These are phyloP conservation scores for Stephania japonica DNA, from an alignment of 164 flowering plant genomes.

Conservation along the genomic window DNA sequence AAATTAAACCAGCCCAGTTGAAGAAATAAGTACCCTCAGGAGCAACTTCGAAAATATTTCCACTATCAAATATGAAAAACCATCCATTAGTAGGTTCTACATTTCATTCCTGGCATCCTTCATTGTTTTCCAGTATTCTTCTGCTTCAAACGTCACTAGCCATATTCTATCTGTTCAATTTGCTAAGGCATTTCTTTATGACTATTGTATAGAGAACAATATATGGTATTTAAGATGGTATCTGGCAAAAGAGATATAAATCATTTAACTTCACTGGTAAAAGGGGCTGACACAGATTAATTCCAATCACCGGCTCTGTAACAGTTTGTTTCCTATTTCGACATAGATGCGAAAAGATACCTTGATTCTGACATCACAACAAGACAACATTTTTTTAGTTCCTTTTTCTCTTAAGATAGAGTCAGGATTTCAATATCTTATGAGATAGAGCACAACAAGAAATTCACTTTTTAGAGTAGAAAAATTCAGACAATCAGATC, in stretches of 20 bases:
- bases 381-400: too few relatives aligned
- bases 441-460: too few relatives aligned
- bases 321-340: neutral
- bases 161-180: neutral
- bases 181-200: neutral
- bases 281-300: too few relatives aligned
- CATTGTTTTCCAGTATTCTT: neutral
- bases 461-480: too few relatives aligned
- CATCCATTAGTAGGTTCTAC: neutral
- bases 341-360: neutral
- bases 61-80: neutral
- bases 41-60: neutral
- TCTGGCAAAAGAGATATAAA: neutral
- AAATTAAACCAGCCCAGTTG: neutral
- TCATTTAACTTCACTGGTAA: neutral
- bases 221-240: neutral
- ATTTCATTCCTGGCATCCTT: neutral
- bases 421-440: neutral
- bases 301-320: too few relatives aligned
- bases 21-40: neutral
- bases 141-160: neutral
- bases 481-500: too few relatives aligned
- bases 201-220: neutral
- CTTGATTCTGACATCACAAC: neutral
- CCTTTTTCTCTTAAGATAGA: neutral